These are phyloP conservation scores for Plectranthus barbatus DNA, from an alignment of 257 asterid species.

Conservation along the genomic window DNA sequence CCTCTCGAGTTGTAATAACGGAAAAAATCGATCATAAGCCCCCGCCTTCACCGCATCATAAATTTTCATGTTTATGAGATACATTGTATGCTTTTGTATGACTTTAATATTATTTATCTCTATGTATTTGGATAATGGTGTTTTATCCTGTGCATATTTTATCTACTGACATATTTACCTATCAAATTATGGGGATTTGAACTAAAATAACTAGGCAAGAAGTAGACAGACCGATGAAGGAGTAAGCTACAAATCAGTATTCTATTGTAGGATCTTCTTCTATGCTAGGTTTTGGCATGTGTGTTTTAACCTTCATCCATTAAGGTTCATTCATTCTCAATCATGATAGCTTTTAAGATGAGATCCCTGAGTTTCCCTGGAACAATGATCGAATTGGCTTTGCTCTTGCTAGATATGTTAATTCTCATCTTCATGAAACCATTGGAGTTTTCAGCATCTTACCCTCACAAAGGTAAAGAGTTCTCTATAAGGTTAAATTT, in stretches of 20 bases:
- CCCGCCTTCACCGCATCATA: too few species aligned
- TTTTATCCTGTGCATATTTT: too few species aligned
- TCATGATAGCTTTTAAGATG: constrained; percentile 83
- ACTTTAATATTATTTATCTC: too few species aligned
- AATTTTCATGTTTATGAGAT: too few species aligned
- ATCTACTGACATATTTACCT: too few species aligned
- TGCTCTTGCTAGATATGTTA: constrained; percentile 52
- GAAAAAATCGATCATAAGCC: constrained; percentile 68
- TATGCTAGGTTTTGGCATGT: background rate
- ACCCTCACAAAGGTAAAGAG: constrained; percentile 74
- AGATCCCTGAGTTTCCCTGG: constrained; percentile 90
- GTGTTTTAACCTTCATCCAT: constrained; percentile 2
- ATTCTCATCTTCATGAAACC: constrained; percentile 61
- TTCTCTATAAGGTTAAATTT: background rate
- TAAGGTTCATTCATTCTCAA: constrained; percentile 93
- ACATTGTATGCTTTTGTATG: too few species aligned
- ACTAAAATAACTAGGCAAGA: constrained; percentile 86
- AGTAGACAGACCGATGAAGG: constrained; percentile 98
- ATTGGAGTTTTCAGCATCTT: constrained; percentile 83
- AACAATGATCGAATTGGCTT: constrained; percentile 78
- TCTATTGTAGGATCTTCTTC: background rate
- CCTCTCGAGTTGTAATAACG: constrained; percentile 34
- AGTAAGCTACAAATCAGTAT: constrained; percentile 37
- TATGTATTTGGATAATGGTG: too few species aligned
- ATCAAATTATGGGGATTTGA: constrained; percentile 80